These are phyloP conservation scores for Saccharum spontaneum DNA, from an alignment of 176 grass and related monocot genomes.

Conservation along the genomic window DNA sequence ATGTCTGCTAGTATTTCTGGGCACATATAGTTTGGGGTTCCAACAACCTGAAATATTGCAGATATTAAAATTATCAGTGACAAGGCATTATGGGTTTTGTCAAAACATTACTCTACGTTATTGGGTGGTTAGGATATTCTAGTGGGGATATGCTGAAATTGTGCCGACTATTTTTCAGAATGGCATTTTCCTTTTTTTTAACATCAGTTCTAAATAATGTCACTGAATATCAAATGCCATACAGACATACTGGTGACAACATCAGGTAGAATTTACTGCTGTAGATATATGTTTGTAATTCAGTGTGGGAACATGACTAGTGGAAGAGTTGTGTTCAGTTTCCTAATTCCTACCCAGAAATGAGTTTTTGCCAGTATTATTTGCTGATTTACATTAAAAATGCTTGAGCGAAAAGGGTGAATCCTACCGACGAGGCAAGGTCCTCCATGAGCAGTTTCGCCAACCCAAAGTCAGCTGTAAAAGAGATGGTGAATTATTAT, in stretches of 20 bases:
- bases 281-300: background rate
- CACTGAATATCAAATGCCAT: background rate
- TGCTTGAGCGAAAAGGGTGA: background rate
- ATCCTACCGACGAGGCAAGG: constrained; percentile 71
- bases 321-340: background rate
- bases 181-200: background rate
- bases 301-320: background rate
- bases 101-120: background rate
- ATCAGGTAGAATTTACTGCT: background rate
- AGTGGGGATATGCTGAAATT: background rate
- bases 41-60: constrained; percentile 61
- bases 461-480: constrained; percentile 81
- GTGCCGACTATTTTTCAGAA: background rate
- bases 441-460: constrained; percentile 88
- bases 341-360: background rate
- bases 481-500: constrained; percentile 3
- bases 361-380: constrained; percentile 8
- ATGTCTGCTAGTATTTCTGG: constrained; percentile 84
- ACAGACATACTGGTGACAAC: background rate
- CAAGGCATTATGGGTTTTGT: background rate
- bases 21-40: constrained; percentile 91
- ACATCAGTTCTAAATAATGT: background rate
- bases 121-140: background rate
- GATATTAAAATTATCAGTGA: background rate
- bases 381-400: background rate